These are phyloP conservation scores for Plectosphaerella plurivora DNA, from an alignment of 2,329 filamentous ascomycete genomes.

Conservation along the genomic window DNA sequence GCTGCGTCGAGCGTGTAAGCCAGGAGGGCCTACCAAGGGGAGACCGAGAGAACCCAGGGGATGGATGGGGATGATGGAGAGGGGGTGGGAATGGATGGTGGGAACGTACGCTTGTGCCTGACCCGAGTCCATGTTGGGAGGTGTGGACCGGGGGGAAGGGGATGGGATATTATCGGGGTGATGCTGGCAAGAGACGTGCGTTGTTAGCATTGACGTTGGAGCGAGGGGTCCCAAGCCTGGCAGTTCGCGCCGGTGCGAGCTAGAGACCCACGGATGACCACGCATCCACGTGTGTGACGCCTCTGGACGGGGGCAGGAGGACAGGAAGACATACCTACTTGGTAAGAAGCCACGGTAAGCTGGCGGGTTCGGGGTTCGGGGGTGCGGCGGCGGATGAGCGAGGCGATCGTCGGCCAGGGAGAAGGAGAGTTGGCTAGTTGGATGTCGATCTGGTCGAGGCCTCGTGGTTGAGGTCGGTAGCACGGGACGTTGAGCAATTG, in stretches of 20 bases:
- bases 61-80: constrained; percentile 9
- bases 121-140: constrained; percentile 44
- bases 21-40: neutral
- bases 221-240: constrained; percentile 21
- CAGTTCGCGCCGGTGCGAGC: constrained; percentile 17
- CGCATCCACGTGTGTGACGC: constrained; percentile 24
- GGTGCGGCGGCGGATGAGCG: neutral
- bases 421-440: neutral
- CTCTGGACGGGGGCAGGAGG: neutral
- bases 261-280: constrained; percentile 21
- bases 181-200: constrained; percentile 25
- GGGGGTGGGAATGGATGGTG: constrained; percentile 15
- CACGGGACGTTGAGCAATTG: constrained; percentile 1
- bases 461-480: constrained; percentile 30
- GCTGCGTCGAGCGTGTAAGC: constrained; percentile 36
- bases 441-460: constrained; percentile 10
- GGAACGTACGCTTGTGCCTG: constrained; percentile 48
- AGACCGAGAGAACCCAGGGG: neutral
- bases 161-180: constrained; percentile 30
- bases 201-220: constrained; percentile 33
- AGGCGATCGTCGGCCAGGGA: neutral
- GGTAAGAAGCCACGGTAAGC: constrained; percentile 17
- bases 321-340: constrained; percentile 27
- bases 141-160: constrained; percentile 26
- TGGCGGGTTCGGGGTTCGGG: neutral